These are phyloP conservation scores for Suillus discolor DNA, from an alignment of 768 basidiomycete genomes.

Conservation along the genomic window DNA sequence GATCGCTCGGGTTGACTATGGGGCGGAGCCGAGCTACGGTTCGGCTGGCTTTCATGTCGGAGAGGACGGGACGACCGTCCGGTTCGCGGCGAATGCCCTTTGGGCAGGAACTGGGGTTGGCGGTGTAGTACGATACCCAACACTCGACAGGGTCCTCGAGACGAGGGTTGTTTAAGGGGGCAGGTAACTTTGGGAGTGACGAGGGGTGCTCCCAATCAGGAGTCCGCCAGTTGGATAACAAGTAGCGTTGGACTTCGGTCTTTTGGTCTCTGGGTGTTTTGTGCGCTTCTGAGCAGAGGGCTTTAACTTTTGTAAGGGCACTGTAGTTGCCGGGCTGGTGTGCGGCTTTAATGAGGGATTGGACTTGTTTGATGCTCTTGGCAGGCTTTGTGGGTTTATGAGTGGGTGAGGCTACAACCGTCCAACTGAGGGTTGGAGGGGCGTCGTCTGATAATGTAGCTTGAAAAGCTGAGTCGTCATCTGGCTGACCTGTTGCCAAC, in stretches of 20 bases:
- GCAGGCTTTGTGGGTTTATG: slow-evolving; percentile 27
- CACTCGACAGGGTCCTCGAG: slow-evolving; percentile 48
- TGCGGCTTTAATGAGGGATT: slow-evolving; percentile 44
- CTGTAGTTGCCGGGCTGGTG: slow-evolving; percentile 45
- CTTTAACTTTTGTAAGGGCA: slow-evolving; percentile 44
- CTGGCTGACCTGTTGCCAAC: slow-evolving; percentile 31
- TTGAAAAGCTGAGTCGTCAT: slow-evolving; percentile 28
- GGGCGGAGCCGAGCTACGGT: slow-evolving; percentile 52
- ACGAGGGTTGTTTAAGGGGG: slow-evolving; percentile 43
- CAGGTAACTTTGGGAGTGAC: slow-evolving; percentile 21
- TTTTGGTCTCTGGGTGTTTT: slow-evolving; percentile 45
- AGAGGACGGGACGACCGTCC: slow-evolving; percentile 38
- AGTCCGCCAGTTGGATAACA: slow-evolving; percentile 48
- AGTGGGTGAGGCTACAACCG: slow-evolving; percentile 16
- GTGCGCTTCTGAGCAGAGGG: slow-evolving; percentile 48
- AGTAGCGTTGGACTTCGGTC: slow-evolving; percentile 44
- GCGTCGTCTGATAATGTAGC: slow-evolving; percentile 25
- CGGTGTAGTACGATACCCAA: slow-evolving; percentile 48
- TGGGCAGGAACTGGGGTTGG: slow-evolving; percentile 48
- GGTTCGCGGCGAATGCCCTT: slow-evolving; percentile 47
- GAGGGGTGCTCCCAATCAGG: slow-evolving; percentile 36
- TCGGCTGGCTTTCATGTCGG: slow-evolving; percentile 49
- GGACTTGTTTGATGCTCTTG: slow-evolving; percentile 42
- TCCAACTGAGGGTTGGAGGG: slow-evolving; percentile 25
- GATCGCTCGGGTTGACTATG: slow-evolving; percentile 32